Evolutionary conservation across 2,329 filamentous ascomycete genomes (phyloP), one percentile per base, ranked within the genome.

Genomic region (Xylariales sp.): DNA sequence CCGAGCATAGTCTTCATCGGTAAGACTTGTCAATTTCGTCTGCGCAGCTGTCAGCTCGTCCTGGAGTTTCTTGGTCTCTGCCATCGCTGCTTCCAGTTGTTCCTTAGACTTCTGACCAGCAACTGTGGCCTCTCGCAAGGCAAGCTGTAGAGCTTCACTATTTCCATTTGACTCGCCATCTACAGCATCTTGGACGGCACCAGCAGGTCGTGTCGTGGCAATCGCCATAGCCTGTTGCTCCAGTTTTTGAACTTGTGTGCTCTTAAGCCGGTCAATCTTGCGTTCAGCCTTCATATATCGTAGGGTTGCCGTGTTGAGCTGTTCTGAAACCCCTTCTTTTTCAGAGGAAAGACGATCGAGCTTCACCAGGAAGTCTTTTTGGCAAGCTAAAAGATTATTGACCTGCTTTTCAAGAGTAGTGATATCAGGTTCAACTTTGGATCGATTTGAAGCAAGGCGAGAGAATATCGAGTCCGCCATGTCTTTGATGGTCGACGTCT

Each of bases 201-300:
- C 66, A 16, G 55, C 62, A 55, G 71, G 57, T 5, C 61, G 56
- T 54, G 66, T 69, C 6, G 74, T 66, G 12, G 76, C 78, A 40
- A 83, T 83, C 41, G 86, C 76, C 36, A 90, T 77, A 21, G 90
- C 89, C 63, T 95, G 88, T 53, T 88, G 85, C 59, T 97, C 93
- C 42, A 98, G 65, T 59, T 95, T 95, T 44, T 90, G 86, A 2
- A 96, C 89, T 40, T 95, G 89, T 13, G 81, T 69, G 56, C 93
- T 98, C 62, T 88, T 91, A 17, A 85, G 79, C 29, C 93, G 81
- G 59, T 98, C 93, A 37, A 97, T 71, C 59, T 89, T 93, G 68
- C 95, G 94, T 60, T 98, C 93, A 0, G 93, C 93, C 50, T 94
- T 87, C 69, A 97, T 88, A 55, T 95, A 97, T 47, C 93, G 80